Evolutionary conservation across 176 grass and related monocot species (phyloP).

Genomic region (Juncus effusus): DNA sequence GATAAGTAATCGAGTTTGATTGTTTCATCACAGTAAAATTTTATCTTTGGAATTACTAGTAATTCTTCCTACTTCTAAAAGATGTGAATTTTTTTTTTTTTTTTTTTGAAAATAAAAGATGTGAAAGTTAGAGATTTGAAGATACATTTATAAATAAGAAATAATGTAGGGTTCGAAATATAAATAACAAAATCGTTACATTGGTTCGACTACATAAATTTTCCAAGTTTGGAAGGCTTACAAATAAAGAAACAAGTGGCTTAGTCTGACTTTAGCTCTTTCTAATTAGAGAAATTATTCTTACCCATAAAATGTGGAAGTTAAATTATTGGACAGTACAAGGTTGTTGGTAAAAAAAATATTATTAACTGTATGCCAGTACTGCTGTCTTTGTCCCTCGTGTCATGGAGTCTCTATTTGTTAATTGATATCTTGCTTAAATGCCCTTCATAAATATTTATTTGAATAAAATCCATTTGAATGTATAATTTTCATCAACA

Average conservation of each 20-base stretch:
- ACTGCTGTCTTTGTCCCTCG: not conserved
- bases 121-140: too few species aligned
- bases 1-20: too few species aligned
- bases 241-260: constrained; percentile 1
- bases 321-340: constrained; percentile 13
- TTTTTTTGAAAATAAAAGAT: not conserved
- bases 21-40: too few species aligned
- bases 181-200: constrained; percentile 16
- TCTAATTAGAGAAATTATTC: constrained; percentile 1
- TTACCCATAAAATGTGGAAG: constrained; percentile 15
- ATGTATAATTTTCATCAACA: not conserved
- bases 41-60: too few species aligned
- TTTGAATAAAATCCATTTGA: not conserved
- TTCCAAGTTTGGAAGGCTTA: constrained; percentile 17
- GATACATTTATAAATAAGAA: too few species aligned
- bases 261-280: constrained; percentile 7
- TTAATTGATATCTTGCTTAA: constrained; percentile 1
- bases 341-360: constrained; percentile 3
- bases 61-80: not conserved
- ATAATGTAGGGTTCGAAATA: not conserved
- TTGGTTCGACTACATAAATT: constrained; percentile 7
- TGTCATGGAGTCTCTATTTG: constrained; percentile 11
- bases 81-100: not conserved
- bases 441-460: constrained; percentile 3
- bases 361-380: not conserved